Percentiles rank a stretch among this genome's conserved stretches.
These are phyloP conservation scores for Plasmopara viticola DNA, from an alignment of 352 stramenopile genomes.

Conservation along the genomic window DNA sequence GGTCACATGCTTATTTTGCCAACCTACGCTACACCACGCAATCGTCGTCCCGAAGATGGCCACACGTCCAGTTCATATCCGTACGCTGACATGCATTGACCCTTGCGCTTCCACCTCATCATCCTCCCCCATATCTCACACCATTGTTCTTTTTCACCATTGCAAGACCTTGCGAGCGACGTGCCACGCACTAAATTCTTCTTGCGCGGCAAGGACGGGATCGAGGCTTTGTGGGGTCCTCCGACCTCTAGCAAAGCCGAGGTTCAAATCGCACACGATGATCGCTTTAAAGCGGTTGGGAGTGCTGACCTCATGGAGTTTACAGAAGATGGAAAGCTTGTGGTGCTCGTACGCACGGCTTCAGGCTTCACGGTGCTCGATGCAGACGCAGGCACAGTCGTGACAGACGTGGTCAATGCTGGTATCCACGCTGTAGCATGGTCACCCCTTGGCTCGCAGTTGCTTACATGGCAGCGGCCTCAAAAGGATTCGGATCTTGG, in stretches of 20 bases:
- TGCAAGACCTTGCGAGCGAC: neutral
- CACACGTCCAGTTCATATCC: no score
- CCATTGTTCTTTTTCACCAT: neutral
- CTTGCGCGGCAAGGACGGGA: constrained; percentile 61
- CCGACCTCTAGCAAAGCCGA: constrained; percentile 44
- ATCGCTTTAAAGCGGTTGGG: constrained; percentile 35
- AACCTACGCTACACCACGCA: no score
- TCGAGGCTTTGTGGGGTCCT: constrained; percentile 75
- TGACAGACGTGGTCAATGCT: constrained; percentile 58
- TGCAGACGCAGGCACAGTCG: constrained; percentile 53
- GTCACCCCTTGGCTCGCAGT: constrained; percentile 74
- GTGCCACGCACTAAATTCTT: constrained; percentile 76
- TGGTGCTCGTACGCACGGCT: constrained; percentile 57
- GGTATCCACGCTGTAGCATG: constrained; percentile 74
- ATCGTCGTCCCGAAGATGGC: no score
- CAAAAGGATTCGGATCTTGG: constrained; percentile 61
- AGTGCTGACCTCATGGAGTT: constrained; percentile 70
- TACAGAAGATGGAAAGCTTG: constrained; percentile 51
- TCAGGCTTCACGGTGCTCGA: constrained; percentile 62
- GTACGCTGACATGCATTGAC: no score
- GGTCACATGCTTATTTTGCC: no score
- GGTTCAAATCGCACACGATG: constrained; percentile 46
- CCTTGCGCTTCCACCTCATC: no score
- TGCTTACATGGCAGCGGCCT: constrained; percentile 86
- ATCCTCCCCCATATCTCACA: neutral